A percentile compares a stretch with the other conserved stretches of the same genome.
phyloP scores from a whole-genome alignment of 495 filamentous ascomycete species.

The Saxophila tyrrhenica region DNA sequence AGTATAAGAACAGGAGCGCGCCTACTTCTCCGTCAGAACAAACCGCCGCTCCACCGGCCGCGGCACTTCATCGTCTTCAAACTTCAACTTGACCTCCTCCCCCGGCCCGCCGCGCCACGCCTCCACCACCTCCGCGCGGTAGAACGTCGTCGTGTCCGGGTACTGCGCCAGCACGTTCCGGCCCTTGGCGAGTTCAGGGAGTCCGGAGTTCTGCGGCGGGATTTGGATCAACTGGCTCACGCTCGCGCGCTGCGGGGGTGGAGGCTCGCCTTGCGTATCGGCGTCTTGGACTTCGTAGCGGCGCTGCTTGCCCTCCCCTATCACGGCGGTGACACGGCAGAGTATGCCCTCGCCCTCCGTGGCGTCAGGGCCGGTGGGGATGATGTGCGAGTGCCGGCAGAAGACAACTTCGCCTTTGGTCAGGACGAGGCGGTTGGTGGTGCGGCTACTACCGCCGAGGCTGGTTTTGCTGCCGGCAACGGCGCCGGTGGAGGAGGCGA shows the following conservation, averaged over 20 bases:
- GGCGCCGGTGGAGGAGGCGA: conserved; percentile 2
- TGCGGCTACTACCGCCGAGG: background rate
- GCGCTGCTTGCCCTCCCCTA: conserved; percentile 76
- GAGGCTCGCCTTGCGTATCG: conserved; percentile 60
- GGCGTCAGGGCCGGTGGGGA: conserved; percentile 38
- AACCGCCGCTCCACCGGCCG: conserved; percentile 30
- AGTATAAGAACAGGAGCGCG: too few species aligned
- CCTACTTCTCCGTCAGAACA: conserved; percentile 21
- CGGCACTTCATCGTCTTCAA: conserved; percentile 31
- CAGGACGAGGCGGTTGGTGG: conserved; percentile 31
- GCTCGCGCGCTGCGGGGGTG: conserved; percentile 53
- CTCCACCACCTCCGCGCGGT: conserved; percentile 69
- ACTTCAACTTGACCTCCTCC: conserved; percentile 28
- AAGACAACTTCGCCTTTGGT: conserved; percentile 70
- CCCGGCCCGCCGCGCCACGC: conserved; percentile 9
- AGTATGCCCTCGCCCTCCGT: conserved; percentile 77
- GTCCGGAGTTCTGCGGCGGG: conserved; percentile 40
- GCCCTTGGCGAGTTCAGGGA: conserved; percentile 40
- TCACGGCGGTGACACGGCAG: conserved; percentile 72
- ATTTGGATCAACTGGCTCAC: conserved; percentile 79
- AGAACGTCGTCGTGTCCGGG: conserved; percentile 91
- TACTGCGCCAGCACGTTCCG: conserved; percentile 40
- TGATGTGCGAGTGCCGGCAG: conserved; percentile 45
- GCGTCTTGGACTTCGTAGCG: conserved; percentile 89
- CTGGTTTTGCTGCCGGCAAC: background rate